Percentiles rank a stretch among this genome's conserved stretches.
Conservation (phyloP, 768 basidiomycete species). For the Coprinopsis sp. region DNA sequence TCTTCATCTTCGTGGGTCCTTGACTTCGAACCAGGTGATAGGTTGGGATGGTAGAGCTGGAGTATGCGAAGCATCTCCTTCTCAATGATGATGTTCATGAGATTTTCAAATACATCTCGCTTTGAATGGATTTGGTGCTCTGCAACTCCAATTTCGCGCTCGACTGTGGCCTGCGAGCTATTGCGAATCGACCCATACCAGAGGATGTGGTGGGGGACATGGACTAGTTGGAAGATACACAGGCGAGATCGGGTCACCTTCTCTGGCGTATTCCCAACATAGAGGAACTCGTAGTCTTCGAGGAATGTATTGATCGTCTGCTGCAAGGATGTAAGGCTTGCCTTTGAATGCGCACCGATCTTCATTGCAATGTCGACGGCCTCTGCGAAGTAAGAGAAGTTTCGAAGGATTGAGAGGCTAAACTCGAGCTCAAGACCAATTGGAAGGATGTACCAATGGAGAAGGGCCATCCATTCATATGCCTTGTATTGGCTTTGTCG, state of each 20-base stretch:
- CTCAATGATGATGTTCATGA: conserved; percentile 23
- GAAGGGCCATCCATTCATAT: conserved; percentile 32
- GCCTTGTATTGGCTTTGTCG: conserved; percentile 33
- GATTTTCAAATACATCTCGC: conserved; percentile 27
- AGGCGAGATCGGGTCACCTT: conserved; percentile 21
- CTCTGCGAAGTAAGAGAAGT: conserved; percentile 23
- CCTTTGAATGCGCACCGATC: conserved; percentile 10
- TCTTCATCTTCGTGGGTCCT: background rate
- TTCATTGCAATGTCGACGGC: conserved; percentile 29
- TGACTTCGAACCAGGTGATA: background rate
- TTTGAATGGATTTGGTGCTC: conserved; percentile 27
- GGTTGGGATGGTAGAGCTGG: conserved; percentile 19
- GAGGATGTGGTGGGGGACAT: conserved; percentile 29
- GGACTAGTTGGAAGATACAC: conserved; percentile 30
- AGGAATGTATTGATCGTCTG: conserved; percentile 22
- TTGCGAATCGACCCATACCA: conserved; percentile 32
- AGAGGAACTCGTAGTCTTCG: conserved; percentile 20
- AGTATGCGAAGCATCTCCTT: conserved; percentile 18
- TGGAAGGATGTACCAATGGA: conserved; percentile 32
- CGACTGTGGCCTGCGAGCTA: conserved; percentile 29
- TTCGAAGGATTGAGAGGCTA: conserved; percentile 17
- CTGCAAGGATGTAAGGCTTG: conserved; percentile 19
- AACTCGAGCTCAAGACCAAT: conserved; percentile 28
- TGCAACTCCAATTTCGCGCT: conserved; percentile 22
- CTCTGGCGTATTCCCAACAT: conserved; percentile 22